Evolutionary conservation across 495 filamentous ascomycete genomes (phyloP), one percentile per base, ranked within the genome.

Genomic region (Rostrohypoxylon terebratum): DNA sequence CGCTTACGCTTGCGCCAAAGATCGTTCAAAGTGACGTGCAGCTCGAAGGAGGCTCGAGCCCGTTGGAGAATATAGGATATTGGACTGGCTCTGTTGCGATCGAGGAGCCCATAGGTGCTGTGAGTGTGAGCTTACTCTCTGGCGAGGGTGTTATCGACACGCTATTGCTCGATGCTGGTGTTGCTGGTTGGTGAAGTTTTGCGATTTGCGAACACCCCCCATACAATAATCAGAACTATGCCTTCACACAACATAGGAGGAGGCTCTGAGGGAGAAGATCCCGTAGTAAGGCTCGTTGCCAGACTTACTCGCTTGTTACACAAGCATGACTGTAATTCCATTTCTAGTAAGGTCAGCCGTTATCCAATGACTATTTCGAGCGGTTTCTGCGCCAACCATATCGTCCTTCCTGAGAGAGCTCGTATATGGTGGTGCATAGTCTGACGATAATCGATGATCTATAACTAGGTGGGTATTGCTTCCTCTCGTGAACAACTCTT

Each of bases 1-100:
- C 68, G 16, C 65, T 76, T 34, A 81, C 79, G 4, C 68, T 78
- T n/a, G 73, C 75, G 25, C 77, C 79, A 1, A 73, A 75, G 34
- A 71, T 78, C 28, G 59, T 54, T 33, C 63, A 47, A 33, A 55
- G 45, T 11, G 51, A 51, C 5, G 34, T 76, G 1, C 36, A 66
- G 36, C 53, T 77, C 20, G 50, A 47, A n/a, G 69, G 65, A 55
- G 44, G 36, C 3, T n/a, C 58, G 16, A 66, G 59, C 18, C 64
- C 69, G 16, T 45, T 72, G 7, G 28, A 42, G 18, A 50, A 50
- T 4, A 66, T 69, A 57, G 57, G 62, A 34, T 64, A 71, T 18
- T 77, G 64, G 73, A 36, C 53, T 7, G 75, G 75, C 40, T 67
- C 59, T 62, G 13, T 38, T 20, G 51, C 42, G 21, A 58, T 76